Evolutionary conservation across 257 asterid species (phyloP).

Genomic region (Avicennia marina): DNA sequence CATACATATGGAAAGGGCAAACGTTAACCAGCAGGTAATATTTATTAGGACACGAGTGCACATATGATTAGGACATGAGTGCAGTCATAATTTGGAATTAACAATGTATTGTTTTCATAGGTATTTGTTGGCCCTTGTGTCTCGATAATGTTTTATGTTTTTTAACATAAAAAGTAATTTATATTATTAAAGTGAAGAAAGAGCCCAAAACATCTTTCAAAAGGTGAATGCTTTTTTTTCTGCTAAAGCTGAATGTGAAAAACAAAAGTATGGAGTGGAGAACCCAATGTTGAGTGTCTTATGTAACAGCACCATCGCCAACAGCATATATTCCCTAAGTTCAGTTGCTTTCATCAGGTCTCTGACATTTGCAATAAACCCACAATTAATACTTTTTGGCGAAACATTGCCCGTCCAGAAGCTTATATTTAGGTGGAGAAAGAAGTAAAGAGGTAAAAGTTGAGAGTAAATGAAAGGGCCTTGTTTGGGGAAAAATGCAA

Average conservation of each 20-base stretch:
- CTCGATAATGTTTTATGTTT: no score
- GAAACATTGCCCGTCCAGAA: neutral
- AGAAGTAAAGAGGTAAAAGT: no score
- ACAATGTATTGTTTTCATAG: no score
- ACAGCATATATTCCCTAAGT: slow-evolving; percentile 47
- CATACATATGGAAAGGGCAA: neutral
- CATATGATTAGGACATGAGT: slow-evolving; percentile 19
- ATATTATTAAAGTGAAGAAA: neutral
- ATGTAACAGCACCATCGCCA: slow-evolving; percentile 33
- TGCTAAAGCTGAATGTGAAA: slow-evolving; percentile 32
- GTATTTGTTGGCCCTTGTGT: no score
- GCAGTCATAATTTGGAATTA: neutral
- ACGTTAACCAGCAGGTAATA: neutral
- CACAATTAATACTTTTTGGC: no score
- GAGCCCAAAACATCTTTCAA: slow-evolving; percentile 31
- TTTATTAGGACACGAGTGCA: slow-evolving; percentile 19
- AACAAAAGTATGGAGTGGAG: slow-evolving; percentile 20
- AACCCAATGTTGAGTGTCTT: slow-evolving; percentile 26
- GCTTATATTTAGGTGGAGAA: no score
- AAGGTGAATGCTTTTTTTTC: slow-evolving; percentile 39
- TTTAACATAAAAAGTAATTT: neutral
- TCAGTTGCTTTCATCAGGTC: slow-evolving; percentile 31
- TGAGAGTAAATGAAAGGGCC: no score
- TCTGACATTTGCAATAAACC: slow-evolving; percentile 14
- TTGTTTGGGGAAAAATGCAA: no score